Evolutionary conservation across 768 basidiomycete species (phyloP), one percentile per base, ranked within the genome.

Genomic region (Fibroporia radiculosa): DNA sequence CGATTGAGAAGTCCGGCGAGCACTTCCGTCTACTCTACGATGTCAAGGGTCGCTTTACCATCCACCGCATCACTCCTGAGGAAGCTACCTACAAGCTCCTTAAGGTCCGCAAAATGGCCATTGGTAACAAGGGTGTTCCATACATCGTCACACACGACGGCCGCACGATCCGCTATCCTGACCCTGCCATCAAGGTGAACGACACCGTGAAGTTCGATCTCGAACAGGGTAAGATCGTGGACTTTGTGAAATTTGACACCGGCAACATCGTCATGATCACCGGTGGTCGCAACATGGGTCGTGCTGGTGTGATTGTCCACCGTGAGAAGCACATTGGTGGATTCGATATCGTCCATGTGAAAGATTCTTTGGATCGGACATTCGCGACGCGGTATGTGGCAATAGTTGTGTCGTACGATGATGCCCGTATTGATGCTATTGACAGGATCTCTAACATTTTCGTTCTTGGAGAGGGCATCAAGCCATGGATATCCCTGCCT

Each of bases 21-120:
- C 85, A 98, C 76, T 99, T 98, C 85, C 95, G 96, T 68, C 80
- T 98, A 49, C 77, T 99, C 33, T 98, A 98, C 77, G 96, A 98
- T 65, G 84, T 98, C 70, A 99, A 99, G 76, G 96, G 96, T 56
- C 96, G 96, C 56, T 99, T 99, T 77, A 88, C 93, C 56, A 95
- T 98, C 66, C 96, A 99, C 77, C 91, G 96, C 60, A 98, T 99
- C 78, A 93, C 93, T 44, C 78, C 86, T 32, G 96, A 98, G 71
- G 96, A 99, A 69, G 92, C 95, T 39, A 72, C 75, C 58, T 97
- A 92, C 82, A 97, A 97, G 71, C 90, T 99, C 62, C 77, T 89
- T 64, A 92, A 93, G 65, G 96, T 99, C 59, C 80, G 81, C 66
- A 84, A 81, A 57, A 86, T 95, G 32, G 91, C 92, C 51, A 72